phyloP scores from a whole-genome alignment of 768 basidiomycete species.

The Chiua virens region DNA sequence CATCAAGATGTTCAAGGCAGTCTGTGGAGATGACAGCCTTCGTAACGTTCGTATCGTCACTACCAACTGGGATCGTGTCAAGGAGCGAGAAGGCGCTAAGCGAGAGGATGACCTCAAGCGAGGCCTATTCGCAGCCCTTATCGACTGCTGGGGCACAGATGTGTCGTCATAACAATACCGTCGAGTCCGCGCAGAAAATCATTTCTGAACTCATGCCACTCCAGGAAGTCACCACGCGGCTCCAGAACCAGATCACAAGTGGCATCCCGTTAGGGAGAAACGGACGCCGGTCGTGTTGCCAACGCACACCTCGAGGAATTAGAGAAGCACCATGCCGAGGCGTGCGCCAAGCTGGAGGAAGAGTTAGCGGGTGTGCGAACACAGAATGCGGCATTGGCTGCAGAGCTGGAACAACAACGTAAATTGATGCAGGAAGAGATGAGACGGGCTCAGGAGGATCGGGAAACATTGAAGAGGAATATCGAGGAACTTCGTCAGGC shows the following conservation, averaged over 20 bases:
- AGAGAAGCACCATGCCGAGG: too few relatives aligned
- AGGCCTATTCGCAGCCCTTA: slow-evolving; percentile 42
- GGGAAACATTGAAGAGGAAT: not conserved
- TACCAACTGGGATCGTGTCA: slow-evolving; percentile 45
- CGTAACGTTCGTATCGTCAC: slow-evolving; percentile 45
- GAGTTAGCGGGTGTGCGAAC: too few relatives aligned
- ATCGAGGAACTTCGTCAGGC: too few relatives aligned
- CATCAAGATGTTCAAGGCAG: slow-evolving; percentile 42
- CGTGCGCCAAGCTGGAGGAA: too few relatives aligned
- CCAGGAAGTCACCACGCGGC: too few relatives aligned
- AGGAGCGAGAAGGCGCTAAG: slow-evolving; percentile 18
- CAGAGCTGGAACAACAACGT: not conserved
- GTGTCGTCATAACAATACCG: slow-evolving; percentile 37
- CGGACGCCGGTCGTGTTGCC: too few relatives aligned
- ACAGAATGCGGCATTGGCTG: too few relatives aligned
- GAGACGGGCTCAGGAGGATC: not conserved
- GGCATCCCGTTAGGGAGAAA: too few relatives aligned
- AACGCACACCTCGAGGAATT: too few relatives aligned
- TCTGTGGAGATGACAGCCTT: slow-evolving; percentile 45
- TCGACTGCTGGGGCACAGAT: slow-evolving; percentile 43
- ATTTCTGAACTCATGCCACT: too few relatives aligned
- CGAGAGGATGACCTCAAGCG: slow-evolving; percentile 32
- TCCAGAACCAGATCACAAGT: too few relatives aligned
- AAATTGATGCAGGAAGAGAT: not conserved
- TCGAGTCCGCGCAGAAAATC: slow-evolving; percentile 25